Percentiles rank a stretch among this genome's conserved stretches.
phyloP scores from a whole-genome alignment of 2,329 filamentous ascomycete genomes.

The Neofusicoccum sp. region DNA sequence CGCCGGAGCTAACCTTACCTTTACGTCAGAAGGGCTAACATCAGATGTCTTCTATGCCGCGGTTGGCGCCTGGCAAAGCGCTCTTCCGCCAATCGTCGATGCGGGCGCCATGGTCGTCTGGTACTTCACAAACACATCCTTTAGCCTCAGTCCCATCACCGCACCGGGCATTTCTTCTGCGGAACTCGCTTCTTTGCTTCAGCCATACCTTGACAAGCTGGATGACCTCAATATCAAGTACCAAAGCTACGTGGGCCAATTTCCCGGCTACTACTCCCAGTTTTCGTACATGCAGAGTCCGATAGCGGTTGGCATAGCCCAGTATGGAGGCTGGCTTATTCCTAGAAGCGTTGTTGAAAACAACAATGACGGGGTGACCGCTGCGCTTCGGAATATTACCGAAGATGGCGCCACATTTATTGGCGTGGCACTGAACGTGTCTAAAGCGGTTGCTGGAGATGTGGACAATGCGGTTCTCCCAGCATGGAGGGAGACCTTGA shows the following conservation, averaged over 20 bases:
- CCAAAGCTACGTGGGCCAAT: neutral
- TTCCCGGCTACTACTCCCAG: neutral
- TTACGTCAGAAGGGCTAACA: neutral
- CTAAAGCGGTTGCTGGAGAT: conserved; percentile 16
- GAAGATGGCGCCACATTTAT: conserved; percentile 18
- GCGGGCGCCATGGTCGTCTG: conserved; percentile 22
- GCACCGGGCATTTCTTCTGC: neutral
- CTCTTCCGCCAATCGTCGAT: neutral
- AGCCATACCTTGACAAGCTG: conserved; percentile 28
- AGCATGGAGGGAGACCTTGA: neutral
- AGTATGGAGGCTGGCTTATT: conserved; percentile 25
- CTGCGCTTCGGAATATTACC: neutral
- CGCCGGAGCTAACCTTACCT: conserved; percentile 27
- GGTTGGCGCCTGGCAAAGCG: neutral
- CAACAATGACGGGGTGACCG: conserved; percentile 24
- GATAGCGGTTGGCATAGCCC: conserved; percentile 28
- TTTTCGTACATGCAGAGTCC: conserved; percentile 13
- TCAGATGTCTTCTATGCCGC: neutral
- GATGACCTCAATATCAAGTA: neutral
- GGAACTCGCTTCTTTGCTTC: conserved; percentile 14
- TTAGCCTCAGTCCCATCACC: conserved; percentile 7
- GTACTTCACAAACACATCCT: conserved; percentile 24
- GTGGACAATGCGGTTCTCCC: conserved; percentile 7
- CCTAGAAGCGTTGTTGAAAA: neutral
- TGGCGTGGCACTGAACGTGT: conserved; percentile 22